phyloP scores from a whole-genome alignment of 129 eudicot genomes.

The Ambrosia artemisiifolia region DNA sequence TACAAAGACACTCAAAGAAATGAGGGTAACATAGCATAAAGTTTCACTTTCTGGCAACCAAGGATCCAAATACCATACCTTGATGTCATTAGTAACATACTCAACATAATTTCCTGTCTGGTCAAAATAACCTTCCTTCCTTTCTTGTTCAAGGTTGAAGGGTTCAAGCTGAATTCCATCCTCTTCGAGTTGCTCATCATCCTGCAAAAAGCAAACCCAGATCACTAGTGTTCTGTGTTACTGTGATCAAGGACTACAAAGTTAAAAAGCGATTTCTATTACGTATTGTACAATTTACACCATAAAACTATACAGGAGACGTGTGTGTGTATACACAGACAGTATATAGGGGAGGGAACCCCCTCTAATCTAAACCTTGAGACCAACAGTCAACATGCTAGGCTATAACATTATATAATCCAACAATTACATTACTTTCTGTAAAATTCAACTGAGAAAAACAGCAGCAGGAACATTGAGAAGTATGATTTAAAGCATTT shows the following conservation, averaged over 20 bases:
- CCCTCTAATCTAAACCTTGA: too few species aligned
- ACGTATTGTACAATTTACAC: too few species aligned
- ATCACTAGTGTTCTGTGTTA: constrained; percentile 12
- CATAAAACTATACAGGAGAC: too few species aligned
- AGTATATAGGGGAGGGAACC: too few species aligned
- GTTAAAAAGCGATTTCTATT: too few species aligned
- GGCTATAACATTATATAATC: too few species aligned
- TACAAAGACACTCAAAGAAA: constrained; percentile 32
- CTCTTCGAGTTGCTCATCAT: constrained; percentile 58
- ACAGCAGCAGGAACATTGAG: constrained; percentile 10
- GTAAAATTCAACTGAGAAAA: too few species aligned
- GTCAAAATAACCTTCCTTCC: constrained; percentile 89
- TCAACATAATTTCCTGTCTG: constrained; percentile 81
- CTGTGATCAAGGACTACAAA: too few species aligned
- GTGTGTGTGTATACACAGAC: too few species aligned
- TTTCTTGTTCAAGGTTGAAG: constrained; percentile 70
- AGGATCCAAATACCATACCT: constrained; percentile 44
- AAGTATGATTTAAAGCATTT: constrained; percentile 2
- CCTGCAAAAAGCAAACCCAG: constrained; percentile 53
- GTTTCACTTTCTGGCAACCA: constrained; percentile 5
- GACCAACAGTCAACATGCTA: too few species aligned
- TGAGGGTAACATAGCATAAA: constrained; percentile 10
- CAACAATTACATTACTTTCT: too few species aligned
- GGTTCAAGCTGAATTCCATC: constrained; percentile 82
- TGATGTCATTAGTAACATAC: constrained; percentile 57